Evolutionary conservation across 1,284 basidiomycete species (phyloP).

Genomic region (Papiliotrema laurentii): DNA sequence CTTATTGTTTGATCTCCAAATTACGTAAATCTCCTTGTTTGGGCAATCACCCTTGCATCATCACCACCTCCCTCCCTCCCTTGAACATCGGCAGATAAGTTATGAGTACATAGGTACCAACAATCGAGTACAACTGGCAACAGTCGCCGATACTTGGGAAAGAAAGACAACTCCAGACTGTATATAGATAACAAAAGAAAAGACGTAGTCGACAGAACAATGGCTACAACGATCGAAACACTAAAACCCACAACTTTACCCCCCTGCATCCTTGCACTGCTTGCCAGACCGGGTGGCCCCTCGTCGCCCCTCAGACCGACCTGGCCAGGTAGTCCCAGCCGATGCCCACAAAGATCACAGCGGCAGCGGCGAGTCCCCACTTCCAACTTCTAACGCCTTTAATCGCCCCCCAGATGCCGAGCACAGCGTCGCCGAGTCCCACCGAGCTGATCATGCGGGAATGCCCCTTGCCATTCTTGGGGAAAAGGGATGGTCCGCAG

Average conservation of each 20-base stretch:
- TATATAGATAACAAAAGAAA: no score
- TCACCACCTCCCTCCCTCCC: no score
- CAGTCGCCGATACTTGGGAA: no score
- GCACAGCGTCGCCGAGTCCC: background rate
- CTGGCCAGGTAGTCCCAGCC: slow-evolving; percentile 4
- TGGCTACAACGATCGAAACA: background rate
- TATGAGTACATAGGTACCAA: no score
- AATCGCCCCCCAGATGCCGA: background rate
- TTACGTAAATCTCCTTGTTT: no score
- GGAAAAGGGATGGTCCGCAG: background rate
- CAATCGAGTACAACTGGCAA: no score
- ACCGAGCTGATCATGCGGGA: background rate
- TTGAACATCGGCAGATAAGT: no score
- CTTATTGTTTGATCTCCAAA: no score
- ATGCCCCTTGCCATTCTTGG: no score
- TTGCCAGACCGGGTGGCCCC: background rate
- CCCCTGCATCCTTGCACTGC: background rate
- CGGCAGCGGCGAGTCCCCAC: slow-evolving; percentile 10
- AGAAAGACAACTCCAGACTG: no score
- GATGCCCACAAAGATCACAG: slow-evolving; percentile 13
- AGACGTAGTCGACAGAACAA: no score
- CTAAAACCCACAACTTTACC: background rate
- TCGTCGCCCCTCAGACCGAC: background rate
- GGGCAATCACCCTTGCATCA: no score
- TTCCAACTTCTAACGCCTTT: slow-evolving; percentile 7